Base-by-base conservation (phyloP, 257 asterid genomes). In the Capsicum baccatum region DNA sequence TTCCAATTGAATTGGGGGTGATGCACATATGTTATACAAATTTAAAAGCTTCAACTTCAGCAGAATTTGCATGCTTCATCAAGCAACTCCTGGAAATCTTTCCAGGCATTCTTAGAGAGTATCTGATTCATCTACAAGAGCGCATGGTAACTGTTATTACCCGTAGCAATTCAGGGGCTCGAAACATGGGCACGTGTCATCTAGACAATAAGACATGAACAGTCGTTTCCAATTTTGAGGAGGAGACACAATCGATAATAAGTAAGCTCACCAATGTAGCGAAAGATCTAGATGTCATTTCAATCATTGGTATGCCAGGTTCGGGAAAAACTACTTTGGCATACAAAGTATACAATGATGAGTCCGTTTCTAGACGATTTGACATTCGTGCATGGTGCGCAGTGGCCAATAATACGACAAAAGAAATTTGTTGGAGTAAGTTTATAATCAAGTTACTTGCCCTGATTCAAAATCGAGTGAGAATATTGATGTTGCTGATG, bases 291-390 rank as follows among this genome's bases (percentile, higher is more conserved):
- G 82, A 79, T 79, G 82, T 79, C 14, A 79, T 54, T 21, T 26
- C 66, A 5, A 54, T 79, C 63, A 78, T 66, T 78, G 82, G 82
- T 6, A 79, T 79, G 82, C 66, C 82, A 14, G 82, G 82, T 55
- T 8, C 47, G 1, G 82, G 82, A 13, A 78, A 78, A 57, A 78
- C 82, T 21, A 78, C 82, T 37, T 57, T 78, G 82, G 82, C 82
- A 2, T 21, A 54, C 66, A 62, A 84, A 66, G 83, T 84, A 10
- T 78, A 76, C 78, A 33, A 76, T 16, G 16, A 62, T 21, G 12
- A 33, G 2, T 19, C 48, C 10, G 11, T 84, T 42, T 58, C 4
- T 10, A 0, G 42, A 37, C 79, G 79, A n/a, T 84, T 84, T 2
- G 21, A 76, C 58, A 26, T 62, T 39, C 79, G 83, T 21, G 83